phyloP scores from a whole-genome alignment of 2,329 filamentous ascomycete species.

The Fusarium drepaniforme region DNA sequence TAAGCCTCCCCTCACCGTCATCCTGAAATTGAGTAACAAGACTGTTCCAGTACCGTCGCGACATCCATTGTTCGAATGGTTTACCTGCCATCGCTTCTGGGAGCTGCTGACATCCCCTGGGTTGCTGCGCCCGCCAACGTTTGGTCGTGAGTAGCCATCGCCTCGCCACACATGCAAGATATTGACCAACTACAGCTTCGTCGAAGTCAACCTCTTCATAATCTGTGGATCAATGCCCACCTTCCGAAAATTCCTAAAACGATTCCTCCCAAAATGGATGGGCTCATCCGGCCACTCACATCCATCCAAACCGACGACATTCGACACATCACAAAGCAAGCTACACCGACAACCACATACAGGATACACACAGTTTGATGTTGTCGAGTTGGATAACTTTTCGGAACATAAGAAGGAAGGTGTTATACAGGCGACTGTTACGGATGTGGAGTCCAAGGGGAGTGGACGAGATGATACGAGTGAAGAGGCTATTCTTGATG shows the following conservation, averaged over 20 bases:
- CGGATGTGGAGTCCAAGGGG: background rate
- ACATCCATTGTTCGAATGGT: slow-evolving; percentile 47
- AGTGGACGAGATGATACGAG: slow-evolving; percentile 7
- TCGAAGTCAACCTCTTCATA: slow-evolving; percentile 53
- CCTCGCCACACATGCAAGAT: background rate
- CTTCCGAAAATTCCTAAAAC: slow-evolving; percentile 65
- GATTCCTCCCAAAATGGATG: slow-evolving; percentile 72
- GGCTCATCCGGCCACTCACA: slow-evolving; percentile 70
- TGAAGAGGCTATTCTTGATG: slow-evolving; percentile 22
- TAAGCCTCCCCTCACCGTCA: background rate
- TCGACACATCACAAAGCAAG: slow-evolving; percentile 7
- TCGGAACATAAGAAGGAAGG: background rate
- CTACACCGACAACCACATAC: slow-evolving; percentile 21
- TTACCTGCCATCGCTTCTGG: slow-evolving; percentile 39
- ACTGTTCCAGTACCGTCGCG: slow-evolving; percentile 43
- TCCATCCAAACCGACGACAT: background rate
- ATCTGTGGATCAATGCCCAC: slow-evolving; percentile 49
- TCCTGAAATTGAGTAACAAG: background rate
- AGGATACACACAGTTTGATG: slow-evolving; percentile 24
- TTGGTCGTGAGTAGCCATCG: slow-evolving; percentile 39
- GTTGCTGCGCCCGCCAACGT: slow-evolving; percentile 41
- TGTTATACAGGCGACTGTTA: background rate
- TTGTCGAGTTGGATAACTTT: slow-evolving; percentile 14
- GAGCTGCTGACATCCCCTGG: slow-evolving; percentile 43
- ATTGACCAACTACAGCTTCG: slow-evolving; percentile 36